These are phyloP conservation scores for Sapria himalayana DNA, from an alignment of 345 rosid genomes.

Conservation along the genomic window DNA sequence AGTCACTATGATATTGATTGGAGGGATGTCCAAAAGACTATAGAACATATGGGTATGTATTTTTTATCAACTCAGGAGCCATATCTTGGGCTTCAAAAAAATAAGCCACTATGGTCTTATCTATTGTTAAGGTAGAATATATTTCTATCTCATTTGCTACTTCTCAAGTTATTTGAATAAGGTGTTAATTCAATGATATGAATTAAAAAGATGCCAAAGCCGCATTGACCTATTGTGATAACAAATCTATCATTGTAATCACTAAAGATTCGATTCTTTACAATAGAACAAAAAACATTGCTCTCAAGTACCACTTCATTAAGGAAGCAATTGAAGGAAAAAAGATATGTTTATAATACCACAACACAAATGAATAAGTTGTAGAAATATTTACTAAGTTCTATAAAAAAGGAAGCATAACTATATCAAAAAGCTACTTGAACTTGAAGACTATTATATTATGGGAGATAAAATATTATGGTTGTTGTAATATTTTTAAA, in stretches of 20 bases:
- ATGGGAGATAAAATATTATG: too few relatives aligned
- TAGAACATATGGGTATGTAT: too few relatives aligned
- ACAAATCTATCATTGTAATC: background rate
- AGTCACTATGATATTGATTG: too few relatives aligned
- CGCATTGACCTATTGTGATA: background rate
- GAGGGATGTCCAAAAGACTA: too few relatives aligned
- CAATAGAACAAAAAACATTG: background rate
- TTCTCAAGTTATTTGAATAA: slow-evolving; percentile 1
- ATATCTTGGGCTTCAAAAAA: background rate
- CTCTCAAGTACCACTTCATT: slow-evolving; percentile 1
- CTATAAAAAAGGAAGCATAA: background rate
- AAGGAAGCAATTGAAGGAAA: slow-evolving; percentile 1
- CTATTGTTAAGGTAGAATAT: background rate
- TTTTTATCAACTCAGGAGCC: too few relatives aligned
- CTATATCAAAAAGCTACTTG: too few relatives aligned
- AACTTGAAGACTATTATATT: too few relatives aligned
- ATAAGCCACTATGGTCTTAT: background rate
- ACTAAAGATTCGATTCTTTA: background rate
- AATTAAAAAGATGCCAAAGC: background rate
- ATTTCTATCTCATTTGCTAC: too few relatives aligned
- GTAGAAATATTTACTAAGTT: background rate
- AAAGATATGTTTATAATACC: background rate
- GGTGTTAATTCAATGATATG: background rate
- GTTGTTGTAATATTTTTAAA: too few relatives aligned
- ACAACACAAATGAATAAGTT: background rate